phyloP scores from a whole-genome alignment of 352 stramenopile species.

The Pythium guiyangense region DNA sequence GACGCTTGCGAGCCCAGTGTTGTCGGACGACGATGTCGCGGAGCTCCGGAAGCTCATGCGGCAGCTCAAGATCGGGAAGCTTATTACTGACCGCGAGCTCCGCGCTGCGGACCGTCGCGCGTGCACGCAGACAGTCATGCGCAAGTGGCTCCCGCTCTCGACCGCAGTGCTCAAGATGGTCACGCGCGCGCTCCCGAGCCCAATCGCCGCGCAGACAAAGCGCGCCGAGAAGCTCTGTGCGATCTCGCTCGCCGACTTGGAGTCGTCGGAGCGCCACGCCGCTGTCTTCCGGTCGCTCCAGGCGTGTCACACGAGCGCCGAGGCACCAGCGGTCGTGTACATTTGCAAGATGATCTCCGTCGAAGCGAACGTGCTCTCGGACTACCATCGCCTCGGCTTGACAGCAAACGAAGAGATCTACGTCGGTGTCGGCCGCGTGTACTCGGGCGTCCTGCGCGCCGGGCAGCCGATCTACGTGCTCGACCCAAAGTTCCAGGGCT shows the following conservation, averaged over 20 bases:
- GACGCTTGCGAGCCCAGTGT: slow-evolving; percentile 35
- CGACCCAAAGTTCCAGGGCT: slow-evolving; percentile 86
- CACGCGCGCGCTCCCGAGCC: slow-evolving; percentile 76
- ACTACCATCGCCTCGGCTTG: slow-evolving; percentile 51
- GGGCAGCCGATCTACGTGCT: slow-evolving; percentile 75
- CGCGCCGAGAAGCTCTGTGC: slow-evolving; percentile 70
- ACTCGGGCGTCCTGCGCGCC: slow-evolving; percentile 76
- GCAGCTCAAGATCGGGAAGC: slow-evolving; percentile 60
- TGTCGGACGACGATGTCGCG: slow-evolving; percentile 44
- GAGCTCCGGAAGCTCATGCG: slow-evolving; percentile 56
- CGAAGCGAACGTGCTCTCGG: slow-evolving; percentile 77
- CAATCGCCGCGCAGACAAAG: slow-evolving; percentile 61
- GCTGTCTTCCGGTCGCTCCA: slow-evolving; percentile 49
- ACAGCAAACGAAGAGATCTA: slow-evolving; percentile 72
- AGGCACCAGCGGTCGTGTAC: slow-evolving; percentile 83
- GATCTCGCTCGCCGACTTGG: slow-evolving; percentile 23
- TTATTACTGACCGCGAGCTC: slow-evolving; percentile 67
- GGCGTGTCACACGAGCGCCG: slow-evolving; percentile 42
- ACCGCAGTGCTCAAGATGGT: slow-evolving; percentile 89
- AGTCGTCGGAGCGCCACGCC: slow-evolving; percentile 24
- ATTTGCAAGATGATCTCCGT: slow-evolving; percentile 93
- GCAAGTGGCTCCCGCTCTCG: slow-evolving; percentile 88
- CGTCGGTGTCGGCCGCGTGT: slow-evolving; percentile 89
- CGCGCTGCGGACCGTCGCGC: slow-evolving; percentile 61
- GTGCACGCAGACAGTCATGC: slow-evolving; percentile 72